Evolutionary conservation across 768 basidiomycete species (phyloP).

Genomic region (Boletellus ananas): DNA sequence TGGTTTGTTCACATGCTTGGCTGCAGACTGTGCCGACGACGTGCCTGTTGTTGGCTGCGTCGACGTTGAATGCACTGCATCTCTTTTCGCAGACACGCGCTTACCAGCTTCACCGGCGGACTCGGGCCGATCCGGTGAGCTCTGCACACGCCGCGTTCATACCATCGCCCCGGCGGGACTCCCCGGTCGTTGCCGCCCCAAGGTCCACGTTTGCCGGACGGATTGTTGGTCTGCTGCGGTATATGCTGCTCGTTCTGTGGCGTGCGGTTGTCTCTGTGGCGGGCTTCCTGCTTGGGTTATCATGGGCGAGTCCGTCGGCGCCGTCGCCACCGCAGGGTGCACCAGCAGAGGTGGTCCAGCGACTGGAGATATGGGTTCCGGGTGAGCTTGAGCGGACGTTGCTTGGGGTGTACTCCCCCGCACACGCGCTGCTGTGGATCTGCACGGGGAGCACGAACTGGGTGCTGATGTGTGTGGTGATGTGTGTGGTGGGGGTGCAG

Average conservation of each 20-base stretch:
- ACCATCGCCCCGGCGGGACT: constrained; percentile 35
- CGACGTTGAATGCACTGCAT: constrained; percentile 59
- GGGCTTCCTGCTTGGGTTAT: constrained; percentile 66
- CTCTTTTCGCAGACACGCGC: constrained; percentile 66
- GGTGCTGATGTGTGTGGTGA: constrained; percentile 65
- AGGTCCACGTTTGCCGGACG: constrained; percentile 46
- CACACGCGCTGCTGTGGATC: constrained; percentile 71
- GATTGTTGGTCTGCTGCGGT: constrained; percentile 26
- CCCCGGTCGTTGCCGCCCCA: constrained; percentile 32
- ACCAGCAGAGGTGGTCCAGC: constrained; percentile 58
- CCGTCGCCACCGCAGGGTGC: constrained; percentile 33
- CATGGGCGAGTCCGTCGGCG: constrained; percentile 38
- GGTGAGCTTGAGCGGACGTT: constrained; percentile 66
- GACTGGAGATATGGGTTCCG: constrained; percentile 76
- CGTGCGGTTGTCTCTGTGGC: constrained; percentile 51
- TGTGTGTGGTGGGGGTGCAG: constrained; percentile 64
- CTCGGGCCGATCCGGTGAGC: constrained; percentile 52
- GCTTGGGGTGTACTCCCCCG: constrained; percentile 76
- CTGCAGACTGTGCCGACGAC: constrained; percentile 63
- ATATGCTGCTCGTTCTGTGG: constrained; percentile 43
- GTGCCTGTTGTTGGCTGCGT: constrained; percentile 48
- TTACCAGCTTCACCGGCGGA: constrained; percentile 63
- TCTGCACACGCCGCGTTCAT: constrained; percentile 72
- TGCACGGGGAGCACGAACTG: constrained; percentile 69
- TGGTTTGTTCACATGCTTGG: constrained; percentile 8